Evolutionary conservation across 257 asterid genomes (phyloP).

Genomic region (Buddleja alternifolia): DNA sequence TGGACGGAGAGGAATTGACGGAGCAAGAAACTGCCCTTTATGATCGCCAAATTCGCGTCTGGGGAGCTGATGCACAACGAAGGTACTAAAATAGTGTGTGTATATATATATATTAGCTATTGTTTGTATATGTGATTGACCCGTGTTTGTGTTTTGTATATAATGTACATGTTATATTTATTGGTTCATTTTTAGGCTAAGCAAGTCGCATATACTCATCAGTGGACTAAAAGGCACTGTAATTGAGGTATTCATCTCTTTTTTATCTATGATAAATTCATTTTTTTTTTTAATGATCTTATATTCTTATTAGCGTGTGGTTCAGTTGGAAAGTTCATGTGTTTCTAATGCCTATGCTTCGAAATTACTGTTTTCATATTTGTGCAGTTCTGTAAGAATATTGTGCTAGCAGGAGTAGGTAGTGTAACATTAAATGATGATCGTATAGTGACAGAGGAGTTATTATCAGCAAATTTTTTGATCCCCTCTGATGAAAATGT

Average conservation of each 20-base stretch:
- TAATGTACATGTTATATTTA: neutral
- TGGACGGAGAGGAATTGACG: conserved; percentile 80
- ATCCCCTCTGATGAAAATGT: conserved; percentile 56
- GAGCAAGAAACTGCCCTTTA: conserved; percentile 99
- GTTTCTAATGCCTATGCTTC: neutral
- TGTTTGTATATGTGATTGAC: neutral
- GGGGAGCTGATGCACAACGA: conserved; percentile 99
- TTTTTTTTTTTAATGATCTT: neutral
- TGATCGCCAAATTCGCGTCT: conserved; percentile 98
- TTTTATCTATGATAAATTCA: neutral
- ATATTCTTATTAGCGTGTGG: neutral
- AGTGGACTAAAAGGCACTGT: conserved; percentile 88
- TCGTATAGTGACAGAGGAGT: conserved; percentile 64
- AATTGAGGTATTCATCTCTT: conserved; percentile 64
- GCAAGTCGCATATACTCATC: conserved; percentile 85
- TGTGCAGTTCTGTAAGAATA: conserved; percentile 93
- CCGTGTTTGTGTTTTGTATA: neutral
- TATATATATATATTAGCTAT: neutral
- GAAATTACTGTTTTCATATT: neutral
- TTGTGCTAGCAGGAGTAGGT: conserved; percentile 97
- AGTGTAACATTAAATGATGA: conserved; percentile 88
- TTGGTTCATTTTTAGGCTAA: conserved; percentile 52
- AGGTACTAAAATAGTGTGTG: conserved; percentile 48
- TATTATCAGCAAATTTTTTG: conserved; percentile 78
- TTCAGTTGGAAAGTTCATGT: neutral